Base-by-base conservation (phyloP, 23 red algal species). In the Cyanidiococcus yangmingshanensis region DNA sequence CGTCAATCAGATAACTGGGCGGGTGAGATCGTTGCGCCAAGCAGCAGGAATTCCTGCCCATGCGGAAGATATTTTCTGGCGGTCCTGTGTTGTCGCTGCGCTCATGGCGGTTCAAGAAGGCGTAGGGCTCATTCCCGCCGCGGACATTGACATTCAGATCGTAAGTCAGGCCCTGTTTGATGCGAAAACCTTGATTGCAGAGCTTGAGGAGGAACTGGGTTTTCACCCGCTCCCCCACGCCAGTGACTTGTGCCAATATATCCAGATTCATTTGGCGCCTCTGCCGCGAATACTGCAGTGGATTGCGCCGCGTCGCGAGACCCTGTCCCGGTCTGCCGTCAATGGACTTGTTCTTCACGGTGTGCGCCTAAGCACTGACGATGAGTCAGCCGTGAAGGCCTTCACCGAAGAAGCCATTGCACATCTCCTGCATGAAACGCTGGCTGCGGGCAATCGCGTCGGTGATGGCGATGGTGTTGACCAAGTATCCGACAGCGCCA, bases 141-240 rank as follows among this genome's bases (percentile, higher is more conserved):
- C 21, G 12, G 12, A 7, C 7, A 7, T 71, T 3, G 32, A 35
- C 32, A 35, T 71, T 25, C 63, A 35, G 7, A 17, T 2, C 63
- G 63, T 71, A 29, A 71, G 63, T 29, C 63, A 71, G 63, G 63
- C 63, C 16, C 32, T 71, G 63, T 2, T 71, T 27, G 63, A 71
- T 35, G 63, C 32, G 12, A 25, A 71, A 12, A 35, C 32, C n/a
- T 30, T 71, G 7, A 71, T 71, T 29, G 21, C 12, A 3, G 27
- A 25, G 7, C 63, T 71, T 12, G 63, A 71, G 27, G 63, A 71
- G 27, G 63, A 17, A 29, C 32, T 71, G 21, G 63, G 63, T 35
- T 32, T 71, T 7, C 63, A 71, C 27, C 63, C 63, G 63, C 63
- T 71, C n/a, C 63, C 63, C 3, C 27, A 32, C n/a, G 63, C 63